These are phyloP conservation scores for Apiospora aurea DNA, from an alignment of 2,329 filamentous ascomycete species.

Conservation along the genomic window DNA sequence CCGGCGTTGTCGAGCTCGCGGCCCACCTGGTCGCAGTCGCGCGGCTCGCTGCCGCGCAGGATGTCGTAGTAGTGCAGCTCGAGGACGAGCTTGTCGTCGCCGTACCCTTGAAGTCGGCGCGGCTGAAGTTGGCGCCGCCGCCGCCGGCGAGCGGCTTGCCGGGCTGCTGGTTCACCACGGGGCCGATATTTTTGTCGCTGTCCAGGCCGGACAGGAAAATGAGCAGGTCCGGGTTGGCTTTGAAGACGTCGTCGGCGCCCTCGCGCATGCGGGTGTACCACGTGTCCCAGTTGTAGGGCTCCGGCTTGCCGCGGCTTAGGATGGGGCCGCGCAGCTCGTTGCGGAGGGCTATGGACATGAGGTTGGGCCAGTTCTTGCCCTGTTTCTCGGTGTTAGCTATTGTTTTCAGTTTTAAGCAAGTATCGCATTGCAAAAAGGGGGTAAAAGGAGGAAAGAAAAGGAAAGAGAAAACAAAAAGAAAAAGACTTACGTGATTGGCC, in stretches of 20 bases:
- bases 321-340: conserved; percentile 59
- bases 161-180: conserved; percentile 49
- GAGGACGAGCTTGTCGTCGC: conserved; percentile 59
- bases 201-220: conserved; percentile 65
- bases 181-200: conserved; percentile 60
- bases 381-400: conserved; percentile 28
- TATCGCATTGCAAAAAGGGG: background rate
- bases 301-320: conserved; percentile 38
- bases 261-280: conserved; percentile 60
- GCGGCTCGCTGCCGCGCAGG: conserved; percentile 37
- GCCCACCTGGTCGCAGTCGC: conserved; percentile 53
- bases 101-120: conserved; percentile 55
- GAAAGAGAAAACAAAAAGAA: background rate
- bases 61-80: conserved; percentile 68
- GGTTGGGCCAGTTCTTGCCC: conserved; percentile 54
- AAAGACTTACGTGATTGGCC: conserved; percentile 53
- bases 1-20: conserved; percentile 55
- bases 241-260: conserved; percentile 59
- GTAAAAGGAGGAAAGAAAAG: too few relatives aligned
- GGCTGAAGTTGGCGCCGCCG: conserved; percentile 52
- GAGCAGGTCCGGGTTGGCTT: conserved; percentile 56
- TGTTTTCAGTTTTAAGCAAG: too few relatives aligned
- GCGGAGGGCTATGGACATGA: conserved; percentile 59
- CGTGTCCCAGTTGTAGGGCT: conserved; percentile 60
- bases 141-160: background rate